These are phyloP conservation scores for Miamiensis avidus DNA, from an alignment of 169 alveolate genomes.

Conservation along the genomic window DNA sequence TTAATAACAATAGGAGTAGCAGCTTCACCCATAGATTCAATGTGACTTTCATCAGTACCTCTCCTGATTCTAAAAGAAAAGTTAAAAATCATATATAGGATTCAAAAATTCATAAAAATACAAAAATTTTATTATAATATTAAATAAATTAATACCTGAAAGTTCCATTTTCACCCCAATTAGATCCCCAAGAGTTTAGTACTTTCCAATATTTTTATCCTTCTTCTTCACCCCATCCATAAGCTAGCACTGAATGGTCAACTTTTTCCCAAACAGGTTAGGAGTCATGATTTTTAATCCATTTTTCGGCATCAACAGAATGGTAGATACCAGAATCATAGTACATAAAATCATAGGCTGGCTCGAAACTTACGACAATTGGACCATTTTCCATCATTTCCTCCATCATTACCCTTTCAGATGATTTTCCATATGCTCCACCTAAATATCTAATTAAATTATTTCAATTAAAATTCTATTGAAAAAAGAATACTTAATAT, in stretches of 20 bases:
- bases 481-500: neutral
- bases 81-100: no score
- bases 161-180: constrained; percentile 50
- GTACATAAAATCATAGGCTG: constrained; percentile 55
- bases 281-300: constrained; percentile 19
- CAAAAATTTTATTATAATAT: neutral
- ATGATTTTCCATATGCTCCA: constrained; percentile 52
- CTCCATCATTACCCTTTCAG: constrained; percentile 46
- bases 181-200: constrained; percentile 45
- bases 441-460: constrained; percentile 48
- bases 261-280: constrained; percentile 61
- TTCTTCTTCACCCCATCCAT: constrained; percentile 59
- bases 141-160: constrained; percentile 7
- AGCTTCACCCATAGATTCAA: constrained; percentile 40
- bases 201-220: constrained; percentile 61
- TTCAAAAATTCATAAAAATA: no score
- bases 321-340: constrained; percentile 52
- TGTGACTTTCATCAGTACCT: constrained; percentile 45
- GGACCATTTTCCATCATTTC: constrained; percentile 67
- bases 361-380: constrained; percentile 53
- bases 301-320: constrained; percentile 23
- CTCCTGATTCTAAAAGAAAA: constrained; percentile 30
- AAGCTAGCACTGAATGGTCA: constrained; percentile 63
- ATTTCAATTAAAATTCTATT: neutral
- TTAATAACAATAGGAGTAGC: neutral